A percentile compares a stretch with the other conserved stretches of the same genome.
These are phyloP conservation scores for Ceratobasidium sp. DNA, from an alignment of 1,284 basidiomycete genomes.

Conservation along the genomic window DNA sequence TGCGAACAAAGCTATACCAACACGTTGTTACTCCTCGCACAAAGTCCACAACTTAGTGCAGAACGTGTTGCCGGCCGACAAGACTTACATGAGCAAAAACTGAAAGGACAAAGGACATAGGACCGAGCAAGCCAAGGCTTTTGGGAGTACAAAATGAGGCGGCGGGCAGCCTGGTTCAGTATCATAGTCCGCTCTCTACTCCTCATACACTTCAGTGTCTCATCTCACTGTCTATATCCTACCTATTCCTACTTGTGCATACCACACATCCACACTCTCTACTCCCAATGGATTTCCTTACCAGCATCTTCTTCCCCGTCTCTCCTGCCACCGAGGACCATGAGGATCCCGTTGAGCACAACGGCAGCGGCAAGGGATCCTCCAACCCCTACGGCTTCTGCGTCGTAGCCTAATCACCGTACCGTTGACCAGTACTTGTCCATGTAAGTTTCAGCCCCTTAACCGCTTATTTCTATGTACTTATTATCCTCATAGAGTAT, in stretches of 20 bases:
- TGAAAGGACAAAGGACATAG: no score
- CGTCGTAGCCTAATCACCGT: constrained; percentile 1
- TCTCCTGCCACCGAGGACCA: constrained; percentile 6
- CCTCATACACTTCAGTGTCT: constrained; percentile 22
- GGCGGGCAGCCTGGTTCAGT: background rate
- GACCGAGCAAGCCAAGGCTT: no score
- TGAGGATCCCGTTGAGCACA: constrained; percentile 21
- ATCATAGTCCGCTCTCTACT: constrained; percentile 28
- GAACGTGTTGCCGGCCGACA: background rate
- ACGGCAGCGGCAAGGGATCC: constrained; percentile 7
- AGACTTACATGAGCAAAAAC: no score
- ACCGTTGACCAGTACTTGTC: background rate
- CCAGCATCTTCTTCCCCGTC: constrained; percentile 12
- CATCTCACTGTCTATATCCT: constrained; percentile 5
- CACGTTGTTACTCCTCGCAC: no score
- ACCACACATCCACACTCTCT: constrained; percentile 12
- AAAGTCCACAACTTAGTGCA: no score
- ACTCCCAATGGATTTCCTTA: constrained; percentile 24
- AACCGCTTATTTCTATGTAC: background rate
- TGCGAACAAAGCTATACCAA: constrained; percentile 14
- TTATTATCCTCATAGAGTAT: background rate
- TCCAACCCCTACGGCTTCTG: constrained; percentile 10
- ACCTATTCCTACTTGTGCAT: background rate
- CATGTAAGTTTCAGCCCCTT: background rate
- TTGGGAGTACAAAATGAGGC: background rate